A percentile compares a stretch with the other conserved stretches of the same genome.
Evolutionary conservation across 106 monocot species (phyloP).

Genomic region (Posidonia australis): DNA sequence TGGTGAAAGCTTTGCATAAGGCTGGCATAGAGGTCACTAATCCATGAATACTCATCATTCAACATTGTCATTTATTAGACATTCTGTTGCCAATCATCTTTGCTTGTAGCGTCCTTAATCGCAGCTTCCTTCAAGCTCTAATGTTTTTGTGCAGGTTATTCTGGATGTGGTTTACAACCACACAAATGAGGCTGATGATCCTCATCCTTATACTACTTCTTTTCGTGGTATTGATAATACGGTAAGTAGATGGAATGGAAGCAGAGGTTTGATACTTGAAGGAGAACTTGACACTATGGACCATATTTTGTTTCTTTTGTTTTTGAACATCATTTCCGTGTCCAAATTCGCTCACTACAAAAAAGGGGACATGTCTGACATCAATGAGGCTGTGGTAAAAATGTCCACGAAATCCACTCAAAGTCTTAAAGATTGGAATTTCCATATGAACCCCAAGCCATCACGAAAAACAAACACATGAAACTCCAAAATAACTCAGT

Average conservation of each 20-base stretch:
- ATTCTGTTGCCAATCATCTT: neutral
- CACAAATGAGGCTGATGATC: conserved; percentile 89
- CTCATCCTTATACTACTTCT: conserved; percentile 73
- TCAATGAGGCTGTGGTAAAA: too few species aligned
- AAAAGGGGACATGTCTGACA: too few species aligned
- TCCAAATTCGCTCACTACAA: too few species aligned
- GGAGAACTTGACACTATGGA: neutral
- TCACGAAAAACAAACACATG: too few species aligned
- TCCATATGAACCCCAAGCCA: too few species aligned
- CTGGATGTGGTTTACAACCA: conserved; percentile 99
- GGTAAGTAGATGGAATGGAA: conserved; percentile 23
- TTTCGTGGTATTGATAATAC: conserved; percentile 99
- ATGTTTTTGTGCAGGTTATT: conserved; percentile 55
- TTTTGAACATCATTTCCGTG: too few species aligned
- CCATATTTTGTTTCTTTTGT: neutral
- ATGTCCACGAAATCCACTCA: too few species aligned
- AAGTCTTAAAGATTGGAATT: too few species aligned
- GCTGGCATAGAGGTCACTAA: conserved; percentile 83
- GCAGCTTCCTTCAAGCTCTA: neutral
- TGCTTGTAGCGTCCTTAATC: neutral
- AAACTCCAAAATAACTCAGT: too few species aligned
- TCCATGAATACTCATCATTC: neutral
- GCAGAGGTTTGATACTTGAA: neutral
- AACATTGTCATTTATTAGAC: neutral
- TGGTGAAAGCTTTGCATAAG: conserved; percentile 91